Evolutionary conservation across 2,329 filamentous ascomycete genomes (phyloP), one percentile per base, ranked within the genome.

Genomic region (Curvularia spicifera): DNA sequence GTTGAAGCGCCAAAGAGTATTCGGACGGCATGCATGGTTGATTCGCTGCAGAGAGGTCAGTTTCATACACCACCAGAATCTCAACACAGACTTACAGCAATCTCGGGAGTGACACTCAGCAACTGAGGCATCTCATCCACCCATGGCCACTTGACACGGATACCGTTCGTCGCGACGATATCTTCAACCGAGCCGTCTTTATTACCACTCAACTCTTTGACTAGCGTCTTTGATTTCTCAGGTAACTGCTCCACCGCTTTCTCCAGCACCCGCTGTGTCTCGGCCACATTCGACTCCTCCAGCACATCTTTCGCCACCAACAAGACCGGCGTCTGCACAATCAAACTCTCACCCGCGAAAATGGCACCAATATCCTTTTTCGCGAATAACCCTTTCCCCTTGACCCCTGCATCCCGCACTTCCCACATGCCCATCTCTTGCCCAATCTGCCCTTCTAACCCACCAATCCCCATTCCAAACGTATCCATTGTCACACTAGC

Each of bases 1-100:
- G 53, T 72, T 59, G 63, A 76, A 75, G 39, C 72, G 71, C 56
- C 73, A 75, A 51, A 67, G 64, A 1, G 73, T 65, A 31, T 75
- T 76, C 15, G 70, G 71, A 18, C 73, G 68, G 52, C 73, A 76
- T 35, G 70, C 73, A 45, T 75, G 73, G 48, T 76, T 76, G 56
- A 75, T 71, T 13, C 73, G 66, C 72, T 74, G 29, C 4, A 13
- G 6, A 9, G 22, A 22, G 22, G 33, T 68, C 39, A 69, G 56
- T 29, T 22, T 18, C 5, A 12, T 5, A n/a, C 20, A 0, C 10
- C 13, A 0, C 0, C n/a, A 8, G 28, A 24, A 12, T 1, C 13
- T 6, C 8, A 12, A 26, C 35, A n/a, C 4, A 12, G n/a, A 64
- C 71, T 64, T 64, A 73, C 71, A 29, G 72, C 71, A 29, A 65